A percentile compares a stretch with the other conserved stretches of the same genome.
Conservation (phyloP, 2,329 filamentous ascomycete genomes). For the Raffaelea albimanens region DNA sequence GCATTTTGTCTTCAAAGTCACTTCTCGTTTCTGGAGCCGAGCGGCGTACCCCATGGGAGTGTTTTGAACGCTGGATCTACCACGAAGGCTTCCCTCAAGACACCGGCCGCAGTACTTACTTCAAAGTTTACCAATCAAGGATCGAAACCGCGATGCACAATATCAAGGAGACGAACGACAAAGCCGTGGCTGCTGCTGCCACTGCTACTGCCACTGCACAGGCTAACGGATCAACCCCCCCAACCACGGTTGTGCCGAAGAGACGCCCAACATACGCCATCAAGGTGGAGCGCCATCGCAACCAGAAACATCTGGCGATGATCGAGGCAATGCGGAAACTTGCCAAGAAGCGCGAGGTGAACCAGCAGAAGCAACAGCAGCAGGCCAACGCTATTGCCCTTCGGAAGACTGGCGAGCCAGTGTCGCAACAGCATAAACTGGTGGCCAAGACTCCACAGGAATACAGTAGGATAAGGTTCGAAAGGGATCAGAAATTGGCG, state of each 20-base stretch:
- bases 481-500: conserved; percentile 63
- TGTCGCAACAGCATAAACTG: conserved; percentile 32
- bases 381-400: conserved; percentile 65
- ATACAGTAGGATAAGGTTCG: conserved; percentile 81
- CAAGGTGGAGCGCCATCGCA: conserved; percentile 76
- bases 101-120: conserved; percentile 93
- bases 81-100: conserved; percentile 85
- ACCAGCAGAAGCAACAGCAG: conserved; percentile 80
- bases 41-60: conserved; percentile 92
- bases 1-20: conserved; percentile 64
- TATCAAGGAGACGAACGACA: conserved; percentile 44
- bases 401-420: conserved; percentile 66
- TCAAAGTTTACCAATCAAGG: conserved; percentile 59
- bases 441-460: conserved; percentile 73
- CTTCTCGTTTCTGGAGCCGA: conserved; percentile 78
- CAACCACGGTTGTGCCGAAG: conserved; percentile 39
- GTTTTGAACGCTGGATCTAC: conserved; percentile 93
- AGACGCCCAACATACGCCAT: conserved; percentile 70
- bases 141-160: conserved; percentile 50
- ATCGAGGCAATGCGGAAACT: conserved; percentile 93
- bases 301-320: conserved; percentile 77
- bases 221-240: conserved; percentile 10
- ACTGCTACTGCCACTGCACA: conserved; percentile 19
- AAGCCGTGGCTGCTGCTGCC: conserved; percentile 25
- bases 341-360: conserved; percentile 85